Percentiles rank a stretch among this genome's conserved stretches.
Conservation (phyloP, 164 flowering plant genomes). For the Magnolia officinalis region DNA sequence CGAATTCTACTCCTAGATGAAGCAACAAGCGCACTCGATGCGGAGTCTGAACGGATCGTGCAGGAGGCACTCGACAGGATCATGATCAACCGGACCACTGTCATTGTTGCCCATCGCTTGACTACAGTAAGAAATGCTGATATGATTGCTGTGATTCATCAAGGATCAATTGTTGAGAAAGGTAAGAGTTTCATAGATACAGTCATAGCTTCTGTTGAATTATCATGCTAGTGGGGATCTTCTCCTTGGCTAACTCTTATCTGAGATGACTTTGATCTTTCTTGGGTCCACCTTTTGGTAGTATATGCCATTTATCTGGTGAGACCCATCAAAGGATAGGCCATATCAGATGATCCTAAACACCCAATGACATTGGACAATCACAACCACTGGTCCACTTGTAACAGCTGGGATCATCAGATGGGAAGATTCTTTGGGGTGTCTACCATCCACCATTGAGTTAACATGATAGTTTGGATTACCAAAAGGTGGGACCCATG, state of each 20-base stretch:
- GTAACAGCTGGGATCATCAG: too few relatives aligned
- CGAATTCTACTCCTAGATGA: conserved; percentile 48
- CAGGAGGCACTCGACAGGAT: conserved; percentile 50
- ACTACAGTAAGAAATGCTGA: conserved; percentile 48
- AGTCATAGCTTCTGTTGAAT: background rate
- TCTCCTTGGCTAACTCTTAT: background rate
- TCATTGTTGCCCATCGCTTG: conserved; percentile 54
- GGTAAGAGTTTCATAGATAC: conserved; percentile 21
- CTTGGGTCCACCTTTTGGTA: background rate
- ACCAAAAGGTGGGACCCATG: too few relatives aligned
- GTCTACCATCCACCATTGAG: too few relatives aligned
- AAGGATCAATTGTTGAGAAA: conserved; percentile 44
- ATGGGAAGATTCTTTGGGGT: too few relatives aligned
- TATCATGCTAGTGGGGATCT: background rate
- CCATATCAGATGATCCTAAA: conserved; percentile 21
- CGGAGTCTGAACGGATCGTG: conserved; percentile 45
- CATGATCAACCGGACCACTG: conserved; percentile 42
- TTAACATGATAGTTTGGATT: too few relatives aligned
- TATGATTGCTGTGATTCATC: conserved; percentile 39
- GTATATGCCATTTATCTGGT: conserved; percentile 59
- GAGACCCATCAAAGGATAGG: conserved; percentile 89
- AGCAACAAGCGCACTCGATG: conserved; percentile 53
- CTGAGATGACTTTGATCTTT: background rate
- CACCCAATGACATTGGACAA: too few relatives aligned
- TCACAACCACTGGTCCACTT: too few relatives aligned